Base-by-base conservation (phyloP, 768 basidiomycete genomes). In the Leucocoprinus sp. region DNA sequence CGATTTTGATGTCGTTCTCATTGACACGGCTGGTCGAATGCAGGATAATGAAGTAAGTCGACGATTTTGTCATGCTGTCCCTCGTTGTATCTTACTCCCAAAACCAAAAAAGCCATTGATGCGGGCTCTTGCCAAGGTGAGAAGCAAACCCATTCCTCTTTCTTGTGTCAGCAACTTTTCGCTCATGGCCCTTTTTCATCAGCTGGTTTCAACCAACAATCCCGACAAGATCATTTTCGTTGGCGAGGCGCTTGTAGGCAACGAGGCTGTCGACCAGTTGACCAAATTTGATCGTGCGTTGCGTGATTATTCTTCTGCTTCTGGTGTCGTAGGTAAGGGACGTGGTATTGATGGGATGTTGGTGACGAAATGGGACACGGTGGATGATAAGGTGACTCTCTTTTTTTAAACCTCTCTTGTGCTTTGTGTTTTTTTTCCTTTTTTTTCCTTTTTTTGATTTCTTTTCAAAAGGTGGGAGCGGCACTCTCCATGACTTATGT, bases 401-500 rank as follows among this genome's bases (percentile, higher is more conserved):
- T 8, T 8, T 15, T 35, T 19, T 40, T 40, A 3, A 2, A 5
- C 8, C 22, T 19, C 24, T n/a, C 6, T 17, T 17, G 24, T 28
- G 17, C 40, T 27, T 17, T 23, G 23, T 5, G 8, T 24, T 17
- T 17, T 43, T 18, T 15, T n/a, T 21, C 18, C 19, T 4, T 17
- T 29, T 31, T 4, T 8, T 41, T 35, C 28, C 15, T 8, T 18
- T 9, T 17, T 17, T 39, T 2, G 52, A 14, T 43, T 33, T 24
- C 37, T 36, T 50, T 27, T 48, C 2, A 31, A 22, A 57, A 96
- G 93, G 95, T 99, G 41, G 96, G 96, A 27, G 96, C 96, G 5
- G 96, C 96, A 7, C 72, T 99, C 42, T 96, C 92, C 2, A 98
- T 99, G 96, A 96, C 95, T 41, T 98, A 96, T 64, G 91, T 97